A percentile compares a stretch with the other conserved stretches of the same genome.
Conservation (phyloP, 352 stramenopile genomes). For the Phytophthora citricola region DNA sequence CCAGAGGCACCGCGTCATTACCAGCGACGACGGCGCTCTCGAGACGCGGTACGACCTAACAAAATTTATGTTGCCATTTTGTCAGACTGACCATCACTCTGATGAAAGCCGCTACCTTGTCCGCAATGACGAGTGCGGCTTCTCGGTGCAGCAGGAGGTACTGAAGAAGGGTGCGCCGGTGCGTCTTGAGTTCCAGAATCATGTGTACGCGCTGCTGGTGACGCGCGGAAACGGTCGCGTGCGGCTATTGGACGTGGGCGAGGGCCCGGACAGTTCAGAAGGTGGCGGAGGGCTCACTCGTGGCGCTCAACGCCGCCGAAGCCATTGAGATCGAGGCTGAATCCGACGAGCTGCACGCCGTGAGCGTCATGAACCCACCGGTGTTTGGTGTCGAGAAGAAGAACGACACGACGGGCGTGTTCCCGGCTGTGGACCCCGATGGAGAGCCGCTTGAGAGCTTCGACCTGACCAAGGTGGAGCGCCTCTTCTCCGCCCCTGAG, state of each 20-base stretch:
- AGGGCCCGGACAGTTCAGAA: slow-evolving; percentile 45
- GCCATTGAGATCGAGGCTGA: slow-evolving; percentile 57
- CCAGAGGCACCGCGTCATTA: slow-evolving; percentile 47
- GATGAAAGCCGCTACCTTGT: slow-evolving; percentile 66
- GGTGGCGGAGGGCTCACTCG: slow-evolving; percentile 56
- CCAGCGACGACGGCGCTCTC: slow-evolving; percentile 49
- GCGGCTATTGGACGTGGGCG: slow-evolving; percentile 56
- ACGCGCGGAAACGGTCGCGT: slow-evolving; percentile 62
- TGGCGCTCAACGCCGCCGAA: slow-evolving; percentile 71
- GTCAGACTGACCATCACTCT: slow-evolving; percentile 16
- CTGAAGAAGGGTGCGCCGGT: slow-evolving; percentile 60
- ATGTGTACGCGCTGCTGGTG: slow-evolving; percentile 78
- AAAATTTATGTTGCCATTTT: not conserved
- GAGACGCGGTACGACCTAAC: slow-evolving; percentile 54
- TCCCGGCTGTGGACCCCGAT: slow-evolving; percentile 73
- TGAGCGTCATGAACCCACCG: slow-evolving; percentile 87
- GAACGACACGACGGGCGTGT: slow-evolving; percentile 58
- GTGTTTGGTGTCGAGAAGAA: slow-evolving; percentile 64
- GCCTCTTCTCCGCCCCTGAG: slow-evolving; percentile 77
- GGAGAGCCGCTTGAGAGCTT: slow-evolving; percentile 66
- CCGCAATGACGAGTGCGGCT: slow-evolving; percentile 73
- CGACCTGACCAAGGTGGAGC: slow-evolving; percentile 50
- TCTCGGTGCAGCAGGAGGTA: slow-evolving; percentile 82
- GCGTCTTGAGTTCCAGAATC: slow-evolving; percentile 75
- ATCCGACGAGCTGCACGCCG: slow-evolving; percentile 69